Evolutionary conservation across 106 monocot genomes (phyloP).

Genomic region (Iris macrosiphon): DNA sequence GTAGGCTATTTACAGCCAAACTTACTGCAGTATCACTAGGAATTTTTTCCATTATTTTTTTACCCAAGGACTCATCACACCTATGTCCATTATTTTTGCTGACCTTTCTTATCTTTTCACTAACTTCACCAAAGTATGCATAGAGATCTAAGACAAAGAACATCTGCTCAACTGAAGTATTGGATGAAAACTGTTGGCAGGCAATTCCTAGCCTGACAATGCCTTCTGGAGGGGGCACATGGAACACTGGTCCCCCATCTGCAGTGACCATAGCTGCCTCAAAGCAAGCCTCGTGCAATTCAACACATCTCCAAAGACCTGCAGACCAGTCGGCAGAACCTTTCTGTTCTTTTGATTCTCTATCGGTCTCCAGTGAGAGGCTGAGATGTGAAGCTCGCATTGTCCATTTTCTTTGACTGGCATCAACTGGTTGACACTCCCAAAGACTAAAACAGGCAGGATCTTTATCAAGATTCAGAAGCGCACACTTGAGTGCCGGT

Average conservation of each 20-base stretch:
- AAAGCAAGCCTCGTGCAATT: constrained; percentile 63
- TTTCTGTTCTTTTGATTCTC: constrained; percentile 8
- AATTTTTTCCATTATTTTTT: constrained; percentile 52
- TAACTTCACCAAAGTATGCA: constrained; percentile 78
- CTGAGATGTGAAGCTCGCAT: constrained; percentile 59
- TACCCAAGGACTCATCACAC: constrained; percentile 19
- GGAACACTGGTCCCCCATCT: constrained; percentile 73
- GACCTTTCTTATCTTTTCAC: constrained; percentile 64
- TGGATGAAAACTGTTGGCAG: constrained; percentile 64
- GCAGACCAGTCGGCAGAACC: constrained; percentile 18
- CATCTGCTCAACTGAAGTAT: constrained; percentile 89
- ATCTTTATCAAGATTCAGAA: constrained; percentile 90
- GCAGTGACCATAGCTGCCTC: constrained; percentile 98
- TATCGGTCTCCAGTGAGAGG: constrained; percentile 71
- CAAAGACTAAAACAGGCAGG: constrained; percentile 93
- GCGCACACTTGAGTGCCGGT: constrained; percentile 66
- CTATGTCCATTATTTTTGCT: constrained; percentile 28
- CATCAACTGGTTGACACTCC: constrained; percentile 88
- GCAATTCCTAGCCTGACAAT: constrained; percentile 86
- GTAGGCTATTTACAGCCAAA: constrained; percentile 47
- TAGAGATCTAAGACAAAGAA: constrained; percentile 92
- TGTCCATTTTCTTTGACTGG: constrained; percentile 86
- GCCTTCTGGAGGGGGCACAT: constrained; percentile 89
- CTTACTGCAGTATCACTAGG: constrained; percentile 94
- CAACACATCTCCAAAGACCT: constrained; percentile 78